These are phyloP conservation scores for Ogataea paraovalis DNA, from an alignment of 805 yeast genomes.

Conservation along the genomic window DNA sequence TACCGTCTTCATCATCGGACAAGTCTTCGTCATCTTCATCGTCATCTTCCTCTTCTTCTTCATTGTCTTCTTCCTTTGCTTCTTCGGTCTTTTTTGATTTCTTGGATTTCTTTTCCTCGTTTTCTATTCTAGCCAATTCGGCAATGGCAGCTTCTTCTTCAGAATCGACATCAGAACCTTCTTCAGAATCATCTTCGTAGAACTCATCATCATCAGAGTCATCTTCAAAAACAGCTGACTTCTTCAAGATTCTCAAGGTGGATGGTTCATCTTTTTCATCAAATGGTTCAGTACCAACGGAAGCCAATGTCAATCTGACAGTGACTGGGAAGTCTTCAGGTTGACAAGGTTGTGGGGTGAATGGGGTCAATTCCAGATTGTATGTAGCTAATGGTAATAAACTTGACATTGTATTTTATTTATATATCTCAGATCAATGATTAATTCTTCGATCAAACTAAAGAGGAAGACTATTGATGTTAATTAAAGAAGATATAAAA, in stretches of 20 bases:
- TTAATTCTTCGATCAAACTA: too few species aligned
- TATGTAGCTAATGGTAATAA: conserved; percentile 83
- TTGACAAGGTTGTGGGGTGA: conserved; percentile 81
- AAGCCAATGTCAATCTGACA: conserved; percentile 89
- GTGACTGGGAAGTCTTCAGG: conserved; percentile 85
- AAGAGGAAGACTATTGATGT: too few species aligned
- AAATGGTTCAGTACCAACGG: conserved; percentile 84
- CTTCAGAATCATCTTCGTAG: conserved; percentile 43
- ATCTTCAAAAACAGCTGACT: conserved; percentile 42
- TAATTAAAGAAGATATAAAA: too few species aligned
- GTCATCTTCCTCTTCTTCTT: conserved; percentile 51
- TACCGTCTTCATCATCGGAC: conserved; percentile 50
- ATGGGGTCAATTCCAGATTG: conserved; percentile 82
- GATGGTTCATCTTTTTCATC: conserved; percentile 83
- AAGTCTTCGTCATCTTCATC: conserved; percentile 44
- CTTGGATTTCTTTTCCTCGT: conserved; percentile 32
- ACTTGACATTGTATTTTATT: conserved; percentile 48
- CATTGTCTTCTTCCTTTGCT: conserved; percentile 50
- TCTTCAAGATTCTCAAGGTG: conserved; percentile 84
- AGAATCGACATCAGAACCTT: conserved; percentile 36
- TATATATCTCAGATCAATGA: neutral
- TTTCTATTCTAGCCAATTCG: conserved; percentile 19
- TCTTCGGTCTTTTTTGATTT: conserved; percentile 36
- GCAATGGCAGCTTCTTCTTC: conserved; percentile 33
- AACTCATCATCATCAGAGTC: conserved; percentile 44